Base-by-base conservation (phyloP, 2,329 filamentous ascomycete genomes). In the Trichophyton rubrum region DNA sequence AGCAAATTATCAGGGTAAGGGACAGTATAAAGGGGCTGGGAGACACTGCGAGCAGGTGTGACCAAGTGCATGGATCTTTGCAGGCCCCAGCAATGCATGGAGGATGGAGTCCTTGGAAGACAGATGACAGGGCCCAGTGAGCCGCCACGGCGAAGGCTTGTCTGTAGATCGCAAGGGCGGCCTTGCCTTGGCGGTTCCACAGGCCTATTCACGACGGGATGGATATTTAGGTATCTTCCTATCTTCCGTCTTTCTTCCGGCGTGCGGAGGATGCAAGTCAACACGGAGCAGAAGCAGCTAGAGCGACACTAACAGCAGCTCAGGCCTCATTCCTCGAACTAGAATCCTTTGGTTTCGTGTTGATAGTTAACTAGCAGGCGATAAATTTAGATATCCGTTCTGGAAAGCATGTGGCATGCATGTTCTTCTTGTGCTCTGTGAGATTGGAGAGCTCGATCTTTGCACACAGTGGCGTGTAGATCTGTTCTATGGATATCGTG, bases 121-220 rank as follows among this genome's bases (percentile, higher is more conserved):
- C n/a, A 22, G 24, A 33, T 53, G 49, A 33, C 49, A 53, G 49
- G 49, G 13, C 27, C 17, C 11, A 53, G 13, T 27, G 49, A 30
- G 49, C 45, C 49, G 49, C 49, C 49, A 53, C 49, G 22, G 49
- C 49, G 27, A 30, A 53, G 49, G 49, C 49, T 53, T 53, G 49
- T 53, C 17, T 53, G 49, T 30, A 33, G 49, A 53, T 53, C 49
- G 49, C 27, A 30, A 43, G 27, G 49, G n/a, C 22, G 49, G 22
- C 22, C 49, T 27, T 53, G 49, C 49, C 49, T 53, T 53, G 49
- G 49, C 49, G 49, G 27, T 24, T 53, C 49, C 22, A 51, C 45
- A 9, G 45, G 17, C n/a, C 13, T 30, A 8, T 30, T 20, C 20
- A 33, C 30, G 49, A 33, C 49, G 11, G 49, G 49, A 7, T 3